Base-by-base conservation (phyloP, 2,329 filamentous ascomycete genomes). In the Aulographum hederae region DNA sequence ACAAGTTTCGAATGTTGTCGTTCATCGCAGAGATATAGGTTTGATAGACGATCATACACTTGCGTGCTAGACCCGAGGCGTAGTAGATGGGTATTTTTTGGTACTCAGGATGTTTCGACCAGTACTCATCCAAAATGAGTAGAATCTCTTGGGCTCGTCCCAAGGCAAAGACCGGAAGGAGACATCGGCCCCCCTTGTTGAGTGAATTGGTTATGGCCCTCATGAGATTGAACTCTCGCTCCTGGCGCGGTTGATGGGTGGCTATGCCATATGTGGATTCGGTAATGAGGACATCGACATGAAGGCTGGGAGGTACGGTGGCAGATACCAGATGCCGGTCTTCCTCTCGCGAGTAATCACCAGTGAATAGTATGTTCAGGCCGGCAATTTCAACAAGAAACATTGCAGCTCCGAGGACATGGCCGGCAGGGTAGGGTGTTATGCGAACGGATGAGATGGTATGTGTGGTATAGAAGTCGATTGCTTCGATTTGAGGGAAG, bases 21-120 rank as follows among this genome's bases (percentile, higher is more conserved):
- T 98, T 98, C 89, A 98, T 98, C 34, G 85, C 84, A 30, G 85
- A 82, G 30, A 95, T 82, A 46, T 95, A 98, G 2, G 89, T 98
- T 52, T 95, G 89, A 50, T 98, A 98, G 3, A 95, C 84, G 18
- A 94, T 71, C 89, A 98, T 98, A 58, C 89, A 98, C 54, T 93
- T 89, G 39, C 86, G 67, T 1, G 89, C 89, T 26, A 95, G 69
- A 45, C 92, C 93, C 45, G 81, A 89, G 33, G 91, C 91, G 52
- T 95, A 98, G 60, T 95, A 98, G 38, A 98, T 95, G 4, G 89
- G 89, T 21, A 79, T 77, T 41, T 80, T 84, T 41, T 93, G 85
- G 41, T 76, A 82, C 43, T 94, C 85, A 1, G 72, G 59, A 46
- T 98, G 86, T 34, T 84, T 80, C 39, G 69, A 70, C 89, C 89